These are phyloP conservation scores for Dactylellina leptospora DNA, from an alignment of 2,329 filamentous ascomycete genomes.

Conservation along the genomic window DNA sequence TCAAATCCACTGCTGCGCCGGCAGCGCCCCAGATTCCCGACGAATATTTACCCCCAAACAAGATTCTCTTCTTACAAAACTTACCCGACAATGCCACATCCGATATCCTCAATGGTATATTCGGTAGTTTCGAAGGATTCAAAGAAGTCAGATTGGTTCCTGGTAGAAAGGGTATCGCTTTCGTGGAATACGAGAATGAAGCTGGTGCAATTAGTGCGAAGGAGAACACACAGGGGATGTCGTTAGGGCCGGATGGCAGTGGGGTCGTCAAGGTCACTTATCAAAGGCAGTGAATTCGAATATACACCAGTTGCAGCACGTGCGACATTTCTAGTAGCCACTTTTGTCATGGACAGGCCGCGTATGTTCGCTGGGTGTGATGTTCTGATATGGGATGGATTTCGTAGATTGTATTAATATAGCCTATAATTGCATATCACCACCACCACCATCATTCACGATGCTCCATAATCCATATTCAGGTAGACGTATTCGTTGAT, in stretches of 20 bases:
- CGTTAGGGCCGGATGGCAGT: slow-evolving; percentile 72
- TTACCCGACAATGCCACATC: slow-evolving; percentile 85
- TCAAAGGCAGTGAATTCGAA: slow-evolving; percentile 76
- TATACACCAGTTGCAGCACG: too few species aligned
- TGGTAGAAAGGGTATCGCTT: slow-evolving; percentile 85
- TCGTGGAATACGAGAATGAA: slow-evolving; percentile 95
- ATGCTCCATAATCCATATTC: too few species aligned
- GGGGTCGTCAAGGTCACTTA: slow-evolving; percentile 94
- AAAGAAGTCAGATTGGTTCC: slow-evolving; percentile 90
- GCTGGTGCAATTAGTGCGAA: slow-evolving; percentile 89
- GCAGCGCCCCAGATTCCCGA: slow-evolving; percentile 83
- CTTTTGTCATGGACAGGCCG: too few species aligned
- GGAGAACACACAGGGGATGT: slow-evolving; percentile 88
- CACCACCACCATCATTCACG: too few species aligned
- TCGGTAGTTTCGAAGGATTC: slow-evolving; percentile 91
- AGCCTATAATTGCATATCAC: slow-evolving; percentile 1
- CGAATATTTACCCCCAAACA: slow-evolving; percentile 97
- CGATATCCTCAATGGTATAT: slow-evolving; percentile 80
- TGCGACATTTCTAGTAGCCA: too few species aligned
- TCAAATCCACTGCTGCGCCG: slow-evolving; percentile 76
- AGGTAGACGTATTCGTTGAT: too few species aligned
- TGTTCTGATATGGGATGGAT: too few species aligned
- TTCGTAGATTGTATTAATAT: not conserved
- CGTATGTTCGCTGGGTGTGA: too few species aligned
- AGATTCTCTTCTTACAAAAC: slow-evolving; percentile 93